Percentiles rank a stretch among this genome's conserved stretches.
These are phyloP conservation scores for Centaurea solstitialis DNA, from an alignment of 129 eudicot species.

Conservation along the genomic window DNA sequence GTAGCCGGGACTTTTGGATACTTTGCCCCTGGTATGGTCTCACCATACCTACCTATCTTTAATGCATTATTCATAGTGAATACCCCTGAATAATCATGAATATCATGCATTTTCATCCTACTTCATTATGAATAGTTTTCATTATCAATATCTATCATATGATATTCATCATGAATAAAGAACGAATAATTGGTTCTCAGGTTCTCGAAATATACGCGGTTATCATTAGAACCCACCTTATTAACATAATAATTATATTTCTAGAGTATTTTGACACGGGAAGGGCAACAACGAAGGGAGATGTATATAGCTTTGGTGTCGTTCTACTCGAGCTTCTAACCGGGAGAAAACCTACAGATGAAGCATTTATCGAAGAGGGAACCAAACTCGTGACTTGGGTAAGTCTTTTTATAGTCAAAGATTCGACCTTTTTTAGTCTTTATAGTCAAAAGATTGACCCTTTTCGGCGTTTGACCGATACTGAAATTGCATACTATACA, in stretches of 20 bases:
- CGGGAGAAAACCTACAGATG: conserved; percentile 84
- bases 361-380: conserved; percentile 86
- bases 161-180: not conserved
- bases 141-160: not conserved
- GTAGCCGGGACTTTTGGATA: conserved; percentile 98
- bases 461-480: conserved; percentile 13
- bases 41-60: not conserved
- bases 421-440: conserved; percentile 30
- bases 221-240: not conserved
- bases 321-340: conserved; percentile 88
- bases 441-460: conserved; percentile 15
- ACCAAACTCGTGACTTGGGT: conserved; percentile 95
- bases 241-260: conserved; percentile 13
- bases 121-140: not conserved
- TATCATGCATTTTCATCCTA: not conserved
- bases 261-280: conserved; percentile 96
- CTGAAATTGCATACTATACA: not conserved
- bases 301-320: conserved; percentile 93
- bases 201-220: not conserved
- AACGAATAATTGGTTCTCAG: not conserved
- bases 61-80: not conserved
- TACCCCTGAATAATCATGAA: not conserved
- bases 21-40: conserved; percentile 82
- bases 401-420: conserved; percentile 22
- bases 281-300: conserved; percentile 88